Percentiles rank a stretch among this genome's conserved stretches.
These are phyloP conservation scores for Parathielavia appendiculata DNA, from an alignment of 495 filamentous ascomycete genomes.

Conservation along the genomic window DNA sequence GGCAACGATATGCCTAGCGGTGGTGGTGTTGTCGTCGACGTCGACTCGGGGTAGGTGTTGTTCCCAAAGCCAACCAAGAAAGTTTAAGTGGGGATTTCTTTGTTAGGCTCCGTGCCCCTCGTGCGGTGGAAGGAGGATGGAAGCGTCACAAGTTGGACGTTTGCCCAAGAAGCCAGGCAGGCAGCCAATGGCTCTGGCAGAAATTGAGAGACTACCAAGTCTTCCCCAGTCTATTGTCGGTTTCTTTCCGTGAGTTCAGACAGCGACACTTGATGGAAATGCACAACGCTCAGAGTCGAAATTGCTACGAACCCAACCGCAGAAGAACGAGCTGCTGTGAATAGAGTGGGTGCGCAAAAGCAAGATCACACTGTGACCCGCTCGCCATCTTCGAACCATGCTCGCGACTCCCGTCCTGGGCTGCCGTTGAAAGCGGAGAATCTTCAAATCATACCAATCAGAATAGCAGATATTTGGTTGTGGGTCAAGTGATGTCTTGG, in stretches of 20 bases:
- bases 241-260: not conserved
- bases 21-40: conserved; percentile 26
- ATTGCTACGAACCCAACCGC: not conserved
- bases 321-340: not conserved
- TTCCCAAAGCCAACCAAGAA: conserved; percentile 22
- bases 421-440: conserved; percentile 21
- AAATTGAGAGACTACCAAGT: not conserved
- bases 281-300: not conserved
- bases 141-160: not conserved
- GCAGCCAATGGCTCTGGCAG: not conserved
- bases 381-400: conserved; percentile 7
- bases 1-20: conserved; percentile 26
- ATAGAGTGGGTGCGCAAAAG: not conserved
- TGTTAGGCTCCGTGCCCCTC: conserved; percentile 10
- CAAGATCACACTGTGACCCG: conserved; percentile 4
- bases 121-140: not conserved
- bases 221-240: not conserved
- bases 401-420: conserved; percentile 15
- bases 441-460: conserved; percentile 7
- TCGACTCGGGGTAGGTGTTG: conserved; percentile 28
- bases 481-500: too few species aligned
- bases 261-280: not conserved
- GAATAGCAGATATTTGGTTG: too few species aligned
- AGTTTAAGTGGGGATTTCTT: conserved; percentile 32
- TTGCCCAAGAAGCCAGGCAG: not conserved